Percentiles rank a stretch among this genome's conserved stretches.
Evolutionary conservation across 345 rosid species (phyloP).

Genomic region (Populus alba): DNA sequence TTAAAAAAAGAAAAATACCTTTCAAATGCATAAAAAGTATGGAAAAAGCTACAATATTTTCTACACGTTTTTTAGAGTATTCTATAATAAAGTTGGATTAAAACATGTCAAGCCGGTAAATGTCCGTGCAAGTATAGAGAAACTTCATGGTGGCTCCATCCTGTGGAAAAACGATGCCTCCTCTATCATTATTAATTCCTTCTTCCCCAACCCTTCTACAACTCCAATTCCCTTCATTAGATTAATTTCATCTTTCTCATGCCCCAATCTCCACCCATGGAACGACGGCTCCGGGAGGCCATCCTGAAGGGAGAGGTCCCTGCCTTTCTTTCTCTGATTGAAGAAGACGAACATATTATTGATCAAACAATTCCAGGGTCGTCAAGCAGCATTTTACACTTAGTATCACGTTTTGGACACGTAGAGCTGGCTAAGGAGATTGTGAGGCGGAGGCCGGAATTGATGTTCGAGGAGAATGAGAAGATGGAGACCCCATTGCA

Average conservation of each 20-base stretch:
- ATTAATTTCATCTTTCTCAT: background rate
- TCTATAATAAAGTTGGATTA: background rate
- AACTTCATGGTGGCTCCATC: conserved; percentile 21
- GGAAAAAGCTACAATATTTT: too few species aligned
- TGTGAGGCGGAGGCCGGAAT: conserved; percentile 40
- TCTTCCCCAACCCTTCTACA: too few species aligned
- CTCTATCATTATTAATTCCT: background rate
- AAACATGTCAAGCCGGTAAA: background rate
- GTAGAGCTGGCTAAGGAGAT: conserved; percentile 38
- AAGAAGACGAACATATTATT: conserved; percentile 12
- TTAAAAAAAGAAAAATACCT: too few species aligned
- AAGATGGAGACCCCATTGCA: conserved; percentile 46
- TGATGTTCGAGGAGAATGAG: conserved; percentile 30
- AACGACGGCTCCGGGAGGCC: conserved; percentile 23
- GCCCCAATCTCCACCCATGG: conserved; percentile 16
- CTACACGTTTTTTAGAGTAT: too few species aligned
- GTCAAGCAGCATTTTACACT: conserved; percentile 39
- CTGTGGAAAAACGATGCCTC: conserved; percentile 15
- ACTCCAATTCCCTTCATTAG: background rate
- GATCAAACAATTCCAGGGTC: conserved; percentile 16
- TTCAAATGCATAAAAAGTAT: too few species aligned
- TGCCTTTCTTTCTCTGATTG: conserved; percentile 15
- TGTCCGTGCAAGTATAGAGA: background rate
- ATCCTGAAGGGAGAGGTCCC: conserved; percentile 24
- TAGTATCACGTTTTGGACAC: conserved; percentile 43